These are phyloP conservation scores for Colletotrichum siamense DNA, from an alignment of 2,329 filamentous ascomycete genomes.

Conservation along the genomic window DNA sequence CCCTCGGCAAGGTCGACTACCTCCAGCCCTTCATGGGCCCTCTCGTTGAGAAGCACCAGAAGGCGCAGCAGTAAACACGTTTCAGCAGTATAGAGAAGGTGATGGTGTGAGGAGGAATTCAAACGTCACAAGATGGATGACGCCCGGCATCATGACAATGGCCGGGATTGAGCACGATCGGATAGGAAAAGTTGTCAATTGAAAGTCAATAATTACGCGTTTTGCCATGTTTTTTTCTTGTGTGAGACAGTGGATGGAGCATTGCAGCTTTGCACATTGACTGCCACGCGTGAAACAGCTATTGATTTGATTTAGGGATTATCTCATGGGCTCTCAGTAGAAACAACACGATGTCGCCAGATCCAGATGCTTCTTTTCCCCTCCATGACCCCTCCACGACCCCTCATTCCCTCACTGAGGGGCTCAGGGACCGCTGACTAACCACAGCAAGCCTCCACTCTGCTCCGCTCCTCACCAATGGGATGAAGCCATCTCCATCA, in stretches of 20 bases:
- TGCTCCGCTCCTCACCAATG: neutral
- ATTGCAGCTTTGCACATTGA: neutral
- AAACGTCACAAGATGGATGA: constrained; percentile 8
- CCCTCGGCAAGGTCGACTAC: constrained; percentile 63
- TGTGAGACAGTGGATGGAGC: rapidly evolving
- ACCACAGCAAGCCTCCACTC: neutral
- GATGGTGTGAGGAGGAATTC: neutral
- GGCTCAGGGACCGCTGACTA: neutral
- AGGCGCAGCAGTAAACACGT: neutral
- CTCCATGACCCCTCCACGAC: neutral
- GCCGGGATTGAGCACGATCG: neutral
- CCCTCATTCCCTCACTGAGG: neutral
- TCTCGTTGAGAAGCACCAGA: constrained; percentile 7
- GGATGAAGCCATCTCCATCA: neutral
- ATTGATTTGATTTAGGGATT: neutral
- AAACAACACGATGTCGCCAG: neutral
- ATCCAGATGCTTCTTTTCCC: neutral
- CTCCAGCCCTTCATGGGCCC: constrained; percentile 30
- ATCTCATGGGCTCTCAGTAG: neutral
- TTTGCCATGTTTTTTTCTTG: neutral
- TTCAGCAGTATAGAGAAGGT: neutral
- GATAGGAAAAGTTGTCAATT: neutral
- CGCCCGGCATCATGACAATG: neutral
- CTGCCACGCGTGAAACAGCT: neutral
- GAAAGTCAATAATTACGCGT: neutral